phyloP scores from a whole-genome alignment of 2,329 filamentous ascomycete genomes.

The Calonectria pteridis region DNA sequence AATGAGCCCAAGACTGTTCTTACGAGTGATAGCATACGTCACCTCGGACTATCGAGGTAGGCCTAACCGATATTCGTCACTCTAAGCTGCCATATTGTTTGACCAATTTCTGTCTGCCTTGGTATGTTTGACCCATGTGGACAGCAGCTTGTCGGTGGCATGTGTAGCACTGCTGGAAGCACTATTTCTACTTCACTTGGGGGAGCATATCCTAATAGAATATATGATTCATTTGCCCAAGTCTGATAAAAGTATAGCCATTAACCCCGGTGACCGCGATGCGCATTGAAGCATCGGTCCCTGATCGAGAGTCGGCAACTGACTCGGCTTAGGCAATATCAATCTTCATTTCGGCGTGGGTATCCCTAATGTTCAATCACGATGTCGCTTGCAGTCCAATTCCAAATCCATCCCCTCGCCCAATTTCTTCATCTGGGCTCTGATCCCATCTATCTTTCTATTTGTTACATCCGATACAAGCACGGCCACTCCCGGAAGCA shows the following conservation, averaged over 20 bases:
- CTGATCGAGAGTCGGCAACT: neutral
- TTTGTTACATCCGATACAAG: slow-evolving; percentile 31
- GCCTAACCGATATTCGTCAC: neutral
- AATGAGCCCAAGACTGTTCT: neutral
- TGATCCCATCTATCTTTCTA: slow-evolving; percentile 37
- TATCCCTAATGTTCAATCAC: slow-evolving; percentile 32
- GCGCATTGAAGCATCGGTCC: neutral
- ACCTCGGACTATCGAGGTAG: neutral
- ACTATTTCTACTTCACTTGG: neutral
- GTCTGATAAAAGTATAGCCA: neutral
- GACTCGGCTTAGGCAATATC: neutral
- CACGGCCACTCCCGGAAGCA: neutral
- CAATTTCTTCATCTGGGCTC: neutral
- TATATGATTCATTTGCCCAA: neutral
- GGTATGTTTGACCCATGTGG: neutral
- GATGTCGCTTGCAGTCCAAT: slow-evolving; percentile 34
- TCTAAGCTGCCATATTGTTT: neutral
- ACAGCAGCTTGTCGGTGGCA: neutral
- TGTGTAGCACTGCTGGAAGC: neutral
- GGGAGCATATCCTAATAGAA: neutral
- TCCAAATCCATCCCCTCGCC: slow-evolving; percentile 8
- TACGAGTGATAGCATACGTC: neutral
- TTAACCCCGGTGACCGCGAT: neutral
- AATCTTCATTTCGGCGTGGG: slow-evolving; percentile 32
- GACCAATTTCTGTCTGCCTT: neutral